A percentile compares a stretch with the other conserved stretches of the same genome.
Conservation (phyloP, 345 rosid genomes). For the Anastatica hierochuntica region DNA sequence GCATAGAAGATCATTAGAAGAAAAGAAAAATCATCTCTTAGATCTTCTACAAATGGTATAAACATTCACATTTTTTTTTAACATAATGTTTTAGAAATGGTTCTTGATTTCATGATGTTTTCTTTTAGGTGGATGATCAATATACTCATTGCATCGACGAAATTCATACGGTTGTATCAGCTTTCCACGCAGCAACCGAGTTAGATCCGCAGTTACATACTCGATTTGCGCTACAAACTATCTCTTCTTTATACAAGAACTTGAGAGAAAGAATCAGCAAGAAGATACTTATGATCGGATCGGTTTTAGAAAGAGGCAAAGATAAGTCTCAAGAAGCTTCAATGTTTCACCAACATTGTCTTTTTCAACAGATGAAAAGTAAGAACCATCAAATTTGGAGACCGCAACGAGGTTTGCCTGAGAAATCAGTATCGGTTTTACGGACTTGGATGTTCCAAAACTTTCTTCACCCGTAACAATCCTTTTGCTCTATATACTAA, state of each 20-base stretch:
- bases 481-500: not conserved
- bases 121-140: conserved; percentile 66
- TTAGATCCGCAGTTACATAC: conserved; percentile 74
- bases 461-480: conserved; percentile 93
- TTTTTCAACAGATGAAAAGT: conserved; percentile 63
- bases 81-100: not conserved
- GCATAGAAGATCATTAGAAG: conserved; percentile 31
- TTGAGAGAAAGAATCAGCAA: conserved; percentile 81
- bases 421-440: conserved; percentile 76
- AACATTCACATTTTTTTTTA: not conserved
- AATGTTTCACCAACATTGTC: conserved; percentile 60
- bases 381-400: conserved; percentile 83
- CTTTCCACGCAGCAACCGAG: conserved; percentile 91
- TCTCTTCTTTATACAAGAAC: conserved; percentile 60
- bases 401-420: conserved; percentile 90
- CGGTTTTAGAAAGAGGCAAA: conserved; percentile 29
- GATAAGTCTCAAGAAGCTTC: conserved; percentile 42
- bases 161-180: conserved; percentile 83
- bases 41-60: conserved; percentile 67
- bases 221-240: conserved; percentile 63
- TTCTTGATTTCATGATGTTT: not conserved
- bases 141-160: conserved; percentile 81
- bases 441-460: conserved; percentile 98
- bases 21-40: conserved; percentile 55
- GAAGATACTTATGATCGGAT: conserved; percentile 65